phyloP scores from a whole-genome alignment of 305 asterid species.

The Fraxinus floribunda region DNA sequence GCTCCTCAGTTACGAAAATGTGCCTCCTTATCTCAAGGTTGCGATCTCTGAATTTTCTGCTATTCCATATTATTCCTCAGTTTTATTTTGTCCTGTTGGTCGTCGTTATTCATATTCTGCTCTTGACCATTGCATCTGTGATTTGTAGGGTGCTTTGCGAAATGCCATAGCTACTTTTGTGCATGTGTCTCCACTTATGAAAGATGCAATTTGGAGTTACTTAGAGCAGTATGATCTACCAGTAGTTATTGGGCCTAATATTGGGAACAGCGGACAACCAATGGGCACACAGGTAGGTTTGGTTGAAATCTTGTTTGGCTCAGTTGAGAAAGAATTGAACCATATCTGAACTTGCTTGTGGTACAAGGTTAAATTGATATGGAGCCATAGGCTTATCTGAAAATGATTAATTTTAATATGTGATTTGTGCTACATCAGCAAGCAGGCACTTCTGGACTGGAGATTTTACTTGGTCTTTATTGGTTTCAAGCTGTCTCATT shows the following conservation, averaged over 20 bases:
- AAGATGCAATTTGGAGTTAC: conserved; percentile 88
- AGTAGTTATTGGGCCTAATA: conserved; percentile 76
- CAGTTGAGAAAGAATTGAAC: neutral
- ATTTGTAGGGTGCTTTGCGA: conserved; percentile 80
- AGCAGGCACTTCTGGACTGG: neutral
- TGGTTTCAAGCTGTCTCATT: neutral
- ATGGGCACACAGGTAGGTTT: conserved; percentile 70
- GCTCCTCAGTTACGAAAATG: conserved; percentile 92
- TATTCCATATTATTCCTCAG: conserved; percentile 12
- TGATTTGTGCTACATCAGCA: neutral
- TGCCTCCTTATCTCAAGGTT: conserved; percentile 98
- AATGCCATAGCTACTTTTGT: conserved; percentile 77
- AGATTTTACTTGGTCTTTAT: neutral
- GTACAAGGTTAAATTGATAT: neutral
- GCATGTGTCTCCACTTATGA: conserved; percentile 72
- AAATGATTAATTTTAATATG: neutral
- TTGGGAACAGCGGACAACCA: conserved; percentile 49
- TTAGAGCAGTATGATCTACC: conserved; percentile 96
- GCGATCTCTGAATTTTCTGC: conserved; percentile 19
- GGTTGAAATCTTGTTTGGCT: neutral
- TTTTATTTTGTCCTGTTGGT: conserved; percentile 23
- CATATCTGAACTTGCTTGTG: neutral
- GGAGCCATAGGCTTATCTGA: neutral
- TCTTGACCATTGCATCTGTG: conserved; percentile 26
- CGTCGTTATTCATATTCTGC: conserved; percentile 11